phyloP scores from a whole-genome alignment of 345 rosid genomes.

The Eucalyptus caleyi region DNA sequence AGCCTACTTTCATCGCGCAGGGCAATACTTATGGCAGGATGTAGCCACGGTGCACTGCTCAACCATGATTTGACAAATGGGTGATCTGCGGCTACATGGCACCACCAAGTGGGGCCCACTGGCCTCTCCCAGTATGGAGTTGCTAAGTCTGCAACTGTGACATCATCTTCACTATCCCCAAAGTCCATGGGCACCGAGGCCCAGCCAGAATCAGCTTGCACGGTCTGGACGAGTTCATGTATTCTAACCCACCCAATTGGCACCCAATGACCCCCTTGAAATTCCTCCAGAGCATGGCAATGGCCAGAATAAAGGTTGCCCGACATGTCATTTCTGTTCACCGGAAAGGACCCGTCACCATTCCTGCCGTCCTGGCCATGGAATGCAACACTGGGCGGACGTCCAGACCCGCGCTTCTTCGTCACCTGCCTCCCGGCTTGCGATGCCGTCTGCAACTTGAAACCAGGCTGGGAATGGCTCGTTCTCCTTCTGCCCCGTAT shows the following conservation, averaged over 20 bases:
- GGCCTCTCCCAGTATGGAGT: slow-evolving; percentile 49
- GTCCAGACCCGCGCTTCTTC: neutral
- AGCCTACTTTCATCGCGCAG: slow-evolving; percentile 38
- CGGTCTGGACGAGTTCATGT: slow-evolving; percentile 32
- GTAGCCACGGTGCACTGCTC: slow-evolving; percentile 40
- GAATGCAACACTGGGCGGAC: neutral
- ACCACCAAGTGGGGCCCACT: slow-evolving; percentile 65
- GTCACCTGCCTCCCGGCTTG: neutral
- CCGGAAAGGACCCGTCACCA: neutral
- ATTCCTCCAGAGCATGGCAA: neutral
- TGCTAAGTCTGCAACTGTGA: slow-evolving; percentile 42
- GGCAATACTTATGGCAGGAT: slow-evolving; percentile 48
- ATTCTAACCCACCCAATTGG: slow-evolving; percentile 54
- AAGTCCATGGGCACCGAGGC: slow-evolving; percentile 2
- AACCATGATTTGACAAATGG: slow-evolving; percentile 29
- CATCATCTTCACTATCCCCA: slow-evolving; percentile 15
- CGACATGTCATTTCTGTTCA: neutral
- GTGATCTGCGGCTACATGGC: slow-evolving; percentile 41
- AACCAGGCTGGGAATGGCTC: neutral
- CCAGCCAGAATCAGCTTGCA: slow-evolving; percentile 30
- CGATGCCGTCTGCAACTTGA: neutral
- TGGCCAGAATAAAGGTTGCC: neutral
- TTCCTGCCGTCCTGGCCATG: neutral
- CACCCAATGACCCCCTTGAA: slow-evolving; percentile 23
- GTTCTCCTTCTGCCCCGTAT: slow-evolving; percentile 10